These are phyloP conservation scores for Colletotrichum truncatum DNA, from an alignment of 2,329 filamentous ascomycete genomes.

Conservation along the genomic window DNA sequence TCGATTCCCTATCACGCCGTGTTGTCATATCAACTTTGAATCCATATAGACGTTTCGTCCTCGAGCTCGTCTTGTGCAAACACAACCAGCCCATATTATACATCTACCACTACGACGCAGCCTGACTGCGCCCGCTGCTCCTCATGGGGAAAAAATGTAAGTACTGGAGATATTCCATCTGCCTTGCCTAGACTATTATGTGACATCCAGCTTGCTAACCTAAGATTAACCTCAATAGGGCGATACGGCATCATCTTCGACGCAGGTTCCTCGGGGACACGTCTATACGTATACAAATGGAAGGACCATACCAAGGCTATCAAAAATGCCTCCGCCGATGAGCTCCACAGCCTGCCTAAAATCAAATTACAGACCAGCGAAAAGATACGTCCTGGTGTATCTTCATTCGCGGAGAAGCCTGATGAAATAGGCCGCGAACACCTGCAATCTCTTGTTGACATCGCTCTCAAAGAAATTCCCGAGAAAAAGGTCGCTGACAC, in stretches of 20 bases:
- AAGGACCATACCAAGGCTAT: conserved; percentile 74
- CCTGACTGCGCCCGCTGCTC: conserved; percentile 6
- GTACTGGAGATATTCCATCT: conserved; percentile 4
- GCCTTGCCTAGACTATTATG: neutral
- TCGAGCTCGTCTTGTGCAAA: neutral
- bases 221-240: conserved; percentile 46
- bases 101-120: neutral
- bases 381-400: conserved; percentile 94
- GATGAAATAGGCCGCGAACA: conserved; percentile 83
- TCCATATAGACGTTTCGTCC: neutral
- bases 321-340: conserved; percentile 58
- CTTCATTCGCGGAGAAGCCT: conserved; percentile 84
- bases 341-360: conserved; percentile 77
- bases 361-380: conserved; percentile 88
- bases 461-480: conserved; percentile 83
- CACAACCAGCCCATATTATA: neutral
- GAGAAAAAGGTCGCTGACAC: conserved; percentile 81
- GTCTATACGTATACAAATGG: conserved; percentile 95
- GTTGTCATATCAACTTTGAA: neutral
- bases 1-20: neutral
- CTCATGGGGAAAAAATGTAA: conserved; percentile 49
- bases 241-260: conserved; percentile 95
- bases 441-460: conserved; percentile 79
- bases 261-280: conserved; percentile 96
- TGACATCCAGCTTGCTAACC: neutral